Conservation (phyloP, 2,329 filamentous ascomycete genomes). For the Xylariomycetidae sp. region DNA sequence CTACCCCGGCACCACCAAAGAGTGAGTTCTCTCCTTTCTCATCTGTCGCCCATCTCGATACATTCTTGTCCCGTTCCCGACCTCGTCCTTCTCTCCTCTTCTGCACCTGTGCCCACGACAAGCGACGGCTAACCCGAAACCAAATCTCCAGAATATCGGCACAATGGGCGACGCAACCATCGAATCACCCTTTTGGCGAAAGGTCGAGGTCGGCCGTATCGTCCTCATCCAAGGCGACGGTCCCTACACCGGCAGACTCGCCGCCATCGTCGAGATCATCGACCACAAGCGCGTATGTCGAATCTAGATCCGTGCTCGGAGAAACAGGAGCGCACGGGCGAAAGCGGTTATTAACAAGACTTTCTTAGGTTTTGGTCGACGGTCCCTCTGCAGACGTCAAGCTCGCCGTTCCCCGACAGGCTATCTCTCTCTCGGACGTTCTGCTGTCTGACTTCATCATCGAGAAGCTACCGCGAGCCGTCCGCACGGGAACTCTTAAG, state of each 20-base stretch:
- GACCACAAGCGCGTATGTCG: constrained; percentile 99
- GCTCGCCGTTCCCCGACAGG: constrained; percentile 80
- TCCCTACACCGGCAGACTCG: constrained; percentile 79
- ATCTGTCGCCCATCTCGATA: constrained; percentile 4
- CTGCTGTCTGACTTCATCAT: constrained; percentile 90
- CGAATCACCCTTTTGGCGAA: constrained; percentile 82
- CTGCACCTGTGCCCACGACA: no score
- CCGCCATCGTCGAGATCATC: constrained; percentile 97
- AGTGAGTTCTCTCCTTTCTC: constrained; percentile 16
- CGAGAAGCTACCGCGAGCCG: constrained; percentile 76
- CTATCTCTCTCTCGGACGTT: constrained; percentile 73
- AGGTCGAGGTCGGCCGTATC: constrained; percentile 97
- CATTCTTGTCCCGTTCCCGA: background rate
- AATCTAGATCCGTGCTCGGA: constrained; percentile 14
- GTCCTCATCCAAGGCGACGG: constrained; percentile 81
- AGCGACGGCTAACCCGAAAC: background rate
- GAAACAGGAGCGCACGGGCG: constrained; percentile 6
- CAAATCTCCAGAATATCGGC: constrained; percentile 51
- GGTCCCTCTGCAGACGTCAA: constrained; percentile 80
- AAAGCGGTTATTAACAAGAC: constrained; percentile 24
- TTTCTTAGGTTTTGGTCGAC: constrained; percentile 82
- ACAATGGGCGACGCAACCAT: constrained; percentile 81
- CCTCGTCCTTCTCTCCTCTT: no score
- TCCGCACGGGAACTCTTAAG: constrained; percentile 78
- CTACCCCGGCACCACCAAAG: constrained; percentile 16